Percentiles rank a stretch among this genome's conserved stretches.
Evolutionary conservation across 2,329 filamentous ascomycete genomes (phyloP).

Genomic region (Neospermospora avenae): DNA sequence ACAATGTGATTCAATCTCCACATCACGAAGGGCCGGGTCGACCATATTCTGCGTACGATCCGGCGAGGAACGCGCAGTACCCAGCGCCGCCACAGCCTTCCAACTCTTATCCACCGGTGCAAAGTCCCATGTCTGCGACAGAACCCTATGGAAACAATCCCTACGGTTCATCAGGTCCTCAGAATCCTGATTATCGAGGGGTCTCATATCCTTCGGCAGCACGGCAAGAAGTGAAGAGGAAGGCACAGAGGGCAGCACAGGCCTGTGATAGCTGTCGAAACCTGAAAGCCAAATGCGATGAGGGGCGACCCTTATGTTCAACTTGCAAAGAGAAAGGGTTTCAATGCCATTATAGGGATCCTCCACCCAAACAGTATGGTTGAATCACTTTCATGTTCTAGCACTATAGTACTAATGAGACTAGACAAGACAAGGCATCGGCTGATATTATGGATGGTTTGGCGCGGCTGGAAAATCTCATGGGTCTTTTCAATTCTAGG

Average conservation of each 20-base stretch:
- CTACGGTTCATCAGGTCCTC: slow-evolving; percentile 22
- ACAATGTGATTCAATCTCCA: slow-evolving; percentile 25
- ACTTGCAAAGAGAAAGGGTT: slow-evolving; percentile 85
- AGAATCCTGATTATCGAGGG: slow-evolving; percentile 24
- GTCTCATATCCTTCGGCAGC: slow-evolving; percentile 23
- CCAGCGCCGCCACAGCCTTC: slow-evolving; percentile 5
- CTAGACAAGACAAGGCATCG: slow-evolving; percentile 52
- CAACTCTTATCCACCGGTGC: slow-evolving; percentile 22
- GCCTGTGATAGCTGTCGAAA: slow-evolving; percentile 88
- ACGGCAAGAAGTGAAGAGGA: slow-evolving; percentile 23
- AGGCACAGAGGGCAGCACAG: slow-evolving; percentile 44
- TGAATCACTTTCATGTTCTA: background rate
- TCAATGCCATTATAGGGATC: slow-evolving; percentile 84
- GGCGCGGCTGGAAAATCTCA: slow-evolving; percentile 20
- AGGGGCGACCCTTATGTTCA: slow-evolving; percentile 72
- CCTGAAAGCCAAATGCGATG: slow-evolving; percentile 88
- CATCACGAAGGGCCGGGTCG: slow-evolving; percentile 28
- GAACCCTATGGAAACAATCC: slow-evolving; percentile 21
- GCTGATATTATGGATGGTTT: slow-evolving; percentile 55
- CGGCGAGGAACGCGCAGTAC: slow-evolving; percentile 19
- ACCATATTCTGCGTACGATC: slow-evolving; percentile 25
- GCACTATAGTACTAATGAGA: slow-evolving; percentile 19
- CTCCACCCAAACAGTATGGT: slow-evolving; percentile 83
- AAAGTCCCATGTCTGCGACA: slow-evolving; percentile 31
- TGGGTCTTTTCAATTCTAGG: slow-evolving; percentile 4